Base-by-base conservation (phyloP, 2,329 filamentous ascomycete species). In the Raffaelea ambrosiae region DNA sequence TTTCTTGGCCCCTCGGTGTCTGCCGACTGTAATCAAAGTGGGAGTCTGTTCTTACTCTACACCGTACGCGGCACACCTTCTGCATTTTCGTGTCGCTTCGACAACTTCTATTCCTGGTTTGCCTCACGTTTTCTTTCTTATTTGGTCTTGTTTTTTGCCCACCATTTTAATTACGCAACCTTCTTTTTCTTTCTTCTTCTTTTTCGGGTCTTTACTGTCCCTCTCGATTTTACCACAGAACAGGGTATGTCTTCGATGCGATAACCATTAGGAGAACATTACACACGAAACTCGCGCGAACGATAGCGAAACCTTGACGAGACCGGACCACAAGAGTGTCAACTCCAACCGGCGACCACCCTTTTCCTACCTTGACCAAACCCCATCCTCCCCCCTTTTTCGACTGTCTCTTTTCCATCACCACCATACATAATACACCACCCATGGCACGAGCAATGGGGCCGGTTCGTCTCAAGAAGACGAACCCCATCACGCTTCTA, bases 401-500 rank as follows among this genome's bases (percentile, higher is more conserved):
- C 46, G 48, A 42, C 41, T 16, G 4, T 33, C 26, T 23, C 13
- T n/a, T n/a, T n/a, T n/a, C n/a, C n/a, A n/a, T n/a, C n/a, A n/a
- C n/a, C n/a, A n/a, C n/a, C n/a, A n/a, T n/a, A 23, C 23, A 7
- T 20, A 26, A 3, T 7, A 3, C 26, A 48, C 46, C 39, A 44
- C 31, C 65, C 65, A 77, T 77, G 74, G 71, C 74, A 61, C 72
- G 74, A 62, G 69, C 75, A 63, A 71, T 82, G 72, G 76, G 78
- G 60, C 71, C 77, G 56, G 74, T 79, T 57, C 86, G 87, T 68
- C 77, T 91, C 62, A 87, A 87, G 70, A 85, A 86, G 70, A 80
- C 84, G 63, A 93, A 81, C 67, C 84, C 87, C 54, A 74, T 86
- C 61, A 91, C 85, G 47, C 70, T 91, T 54, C 64, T 84, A 56